A percentile compares a stretch with the other conserved stretches of the same genome.
Evolutionary conservation across 1,139 yeast genomes (phyloP).

Genomic region (Taphrina flavorubra): DNA sequence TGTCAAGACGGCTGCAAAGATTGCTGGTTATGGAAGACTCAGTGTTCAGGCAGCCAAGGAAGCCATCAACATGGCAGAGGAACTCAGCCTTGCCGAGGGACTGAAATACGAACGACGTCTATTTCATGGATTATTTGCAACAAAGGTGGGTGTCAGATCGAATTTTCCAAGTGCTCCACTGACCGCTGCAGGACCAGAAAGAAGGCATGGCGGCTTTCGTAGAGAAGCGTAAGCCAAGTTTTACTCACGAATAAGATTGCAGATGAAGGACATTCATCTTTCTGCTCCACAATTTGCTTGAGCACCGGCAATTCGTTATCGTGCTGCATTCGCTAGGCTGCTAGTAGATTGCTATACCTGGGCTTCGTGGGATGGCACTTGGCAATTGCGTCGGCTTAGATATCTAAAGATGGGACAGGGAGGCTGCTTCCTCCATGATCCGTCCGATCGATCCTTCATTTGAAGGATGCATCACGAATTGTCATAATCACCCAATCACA

Average conservation of each 20-base stretch:
- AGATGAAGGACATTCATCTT: not conserved
- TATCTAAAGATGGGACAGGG: too few species aligned
- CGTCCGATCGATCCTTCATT: not conserved
- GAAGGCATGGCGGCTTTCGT: conserved; percentile 62
- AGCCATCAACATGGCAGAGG: conserved; percentile 55
- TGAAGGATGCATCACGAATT: not conserved
- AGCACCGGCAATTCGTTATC: not conserved
- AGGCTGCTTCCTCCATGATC: not conserved
- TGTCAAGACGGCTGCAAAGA: conserved; percentile 56
- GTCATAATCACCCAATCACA: not conserved
- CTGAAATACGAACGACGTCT: conserved; percentile 55
- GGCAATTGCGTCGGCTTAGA: too few species aligned
- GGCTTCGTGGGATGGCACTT: not conserved
- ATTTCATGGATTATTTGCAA: conserved; percentile 58
- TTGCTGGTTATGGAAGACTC: conserved; percentile 55
- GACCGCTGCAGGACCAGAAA: conserved; percentile 53
- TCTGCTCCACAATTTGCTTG: not conserved
- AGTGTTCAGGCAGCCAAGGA: conserved; percentile 60
- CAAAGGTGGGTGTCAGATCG: conserved; percentile 43
- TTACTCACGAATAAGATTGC: conserved; percentile 47
- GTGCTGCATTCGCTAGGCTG: not conserved
- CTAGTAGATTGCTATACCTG: not conserved
- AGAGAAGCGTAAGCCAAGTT: conserved; percentile 57
- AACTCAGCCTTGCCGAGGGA: conserved; percentile 54
- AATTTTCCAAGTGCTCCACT: not conserved